Percentiles rank a stretch among this genome's conserved stretches.
These are phyloP conservation scores for Cercospora brassicicola DNA, from an alignment of 2,329 filamentous ascomycete species.

Conservation along the genomic window DNA sequence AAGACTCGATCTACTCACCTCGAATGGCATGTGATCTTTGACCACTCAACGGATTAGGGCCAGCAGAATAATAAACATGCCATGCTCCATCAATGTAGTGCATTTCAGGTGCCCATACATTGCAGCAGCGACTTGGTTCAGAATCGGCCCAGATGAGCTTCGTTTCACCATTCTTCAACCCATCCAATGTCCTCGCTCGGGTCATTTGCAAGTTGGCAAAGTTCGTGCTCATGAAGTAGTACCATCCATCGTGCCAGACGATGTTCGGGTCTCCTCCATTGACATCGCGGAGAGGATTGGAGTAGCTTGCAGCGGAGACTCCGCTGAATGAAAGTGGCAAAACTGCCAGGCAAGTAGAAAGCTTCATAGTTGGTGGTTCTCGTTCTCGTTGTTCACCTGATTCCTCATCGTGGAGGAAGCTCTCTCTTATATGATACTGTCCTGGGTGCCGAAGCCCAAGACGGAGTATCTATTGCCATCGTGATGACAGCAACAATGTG, in stretches of 20 bases:
- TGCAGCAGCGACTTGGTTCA: conserved; percentile 52
- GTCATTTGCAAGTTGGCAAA: conserved; percentile 59
- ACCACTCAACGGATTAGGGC: conserved; percentile 47
- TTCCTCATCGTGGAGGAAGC: not conserved
- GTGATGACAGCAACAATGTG: not conserved
- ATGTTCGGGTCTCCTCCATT: conserved; percentile 58
- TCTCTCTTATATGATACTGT: not conserved
- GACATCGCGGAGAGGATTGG: conserved; percentile 54
- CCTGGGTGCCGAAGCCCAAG: not conserved
- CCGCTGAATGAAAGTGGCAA: not conserved
- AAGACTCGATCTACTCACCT: conserved; percentile 3
- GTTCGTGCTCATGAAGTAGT: conserved; percentile 59
- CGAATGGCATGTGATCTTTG: conserved; percentile 56
- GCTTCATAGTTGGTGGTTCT: not conserved
- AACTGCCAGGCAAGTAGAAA: not conserved
- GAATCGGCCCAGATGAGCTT: conserved; percentile 54
- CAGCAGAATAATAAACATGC: conserved; percentile 61
- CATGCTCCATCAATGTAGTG: conserved; percentile 52
- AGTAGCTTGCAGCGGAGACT: conserved; percentile 40
- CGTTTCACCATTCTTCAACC: conserved; percentile 55
- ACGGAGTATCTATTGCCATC: conserved; percentile 3
- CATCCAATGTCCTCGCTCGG: conserved; percentile 55
- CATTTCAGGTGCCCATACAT: conserved; percentile 58
- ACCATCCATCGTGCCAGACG: conserved; percentile 55
- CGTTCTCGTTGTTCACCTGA: not conserved